Evolutionary conservation across 106 monocot genomes (phyloP), one percentile per base, ranked within the genome.

Genomic region (Chionographis japonica): DNA sequence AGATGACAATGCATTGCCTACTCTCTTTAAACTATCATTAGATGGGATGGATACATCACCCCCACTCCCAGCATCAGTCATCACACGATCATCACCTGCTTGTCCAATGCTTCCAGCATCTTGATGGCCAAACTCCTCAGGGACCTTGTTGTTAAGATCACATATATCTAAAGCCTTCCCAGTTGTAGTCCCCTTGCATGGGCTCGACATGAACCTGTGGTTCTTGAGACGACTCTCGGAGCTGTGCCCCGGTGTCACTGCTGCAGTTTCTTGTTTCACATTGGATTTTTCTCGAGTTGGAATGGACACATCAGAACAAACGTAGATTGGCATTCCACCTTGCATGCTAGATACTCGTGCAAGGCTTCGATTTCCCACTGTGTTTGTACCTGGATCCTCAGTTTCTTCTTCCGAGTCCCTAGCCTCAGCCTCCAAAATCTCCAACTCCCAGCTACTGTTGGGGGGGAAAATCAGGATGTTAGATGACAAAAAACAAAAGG

Each of bases 351-450:
- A 12, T 42, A 65, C 16, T 40, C 57, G 72, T 41, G 14, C 35
- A 43, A 16, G 56, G 35, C 53, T 79, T 77, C 52, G 79, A 55
- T 65, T 55, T 3, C 42, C 17, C 17, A 73, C 12, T 60, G 42
- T 27, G 12, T 66, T 69, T 14, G 4, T 65, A 20, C 56, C 58
- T n/a, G 36, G 39, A 56, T 81, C 73, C 52, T 80, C 82, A 52
- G 68, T 69, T 71, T 97, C 92, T 40, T 97, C 92, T 60, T 97
- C 91, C 18, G 95, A 85, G 59, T 97, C 92, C 76, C 63, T 84
- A 54, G 86, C 95, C 60, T 92, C 79, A 56, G 86, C 86, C 50
- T 92, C 86, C 74, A 85, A 65, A 41, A 94, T 54, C 74, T 92
- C 91, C 58, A 95, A 60, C 57, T 97, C 95, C 78, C 82, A 97